Conservation (phyloP, 129 eudicot genomes). For the Artemisia annua region DNA sequence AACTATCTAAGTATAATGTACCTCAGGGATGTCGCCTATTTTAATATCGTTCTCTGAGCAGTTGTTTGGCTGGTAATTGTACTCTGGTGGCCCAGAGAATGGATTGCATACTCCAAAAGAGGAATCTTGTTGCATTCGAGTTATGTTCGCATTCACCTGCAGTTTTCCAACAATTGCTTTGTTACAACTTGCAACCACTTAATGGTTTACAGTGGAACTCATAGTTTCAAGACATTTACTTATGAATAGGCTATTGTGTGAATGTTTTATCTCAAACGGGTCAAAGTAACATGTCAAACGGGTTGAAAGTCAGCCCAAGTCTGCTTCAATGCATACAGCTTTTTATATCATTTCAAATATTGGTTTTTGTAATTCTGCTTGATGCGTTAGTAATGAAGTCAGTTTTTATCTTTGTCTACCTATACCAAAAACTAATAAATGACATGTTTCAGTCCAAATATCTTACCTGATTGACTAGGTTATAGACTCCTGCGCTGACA, state of each 20-base stretch:
- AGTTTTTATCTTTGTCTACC: background rate
- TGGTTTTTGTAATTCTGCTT: too few relatives aligned
- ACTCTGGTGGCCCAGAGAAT: slow-evolving; percentile 75
- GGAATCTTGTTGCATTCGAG: slow-evolving; percentile 43
- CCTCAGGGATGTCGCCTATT: slow-evolving; percentile 86
- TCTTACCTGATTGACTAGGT: slow-evolving; percentile 59
- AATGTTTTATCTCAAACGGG: background rate
- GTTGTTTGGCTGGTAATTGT: slow-evolving; percentile 60
- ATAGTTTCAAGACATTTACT: too few relatives aligned
- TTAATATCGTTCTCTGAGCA: slow-evolving; percentile 58
- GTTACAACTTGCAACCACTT: slow-evolving; percentile 1
- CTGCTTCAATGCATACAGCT: too few relatives aligned
- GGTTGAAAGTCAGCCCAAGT: too few relatives aligned
- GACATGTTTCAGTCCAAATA: background rate
- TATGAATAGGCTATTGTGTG: too few relatives aligned
- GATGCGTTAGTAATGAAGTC: too few relatives aligned
- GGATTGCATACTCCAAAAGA: slow-evolving; percentile 81
- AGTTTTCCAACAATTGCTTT: background rate
- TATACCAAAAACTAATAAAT: background rate
- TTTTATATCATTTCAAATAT: too few relatives aligned
- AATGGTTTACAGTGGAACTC: too few relatives aligned
- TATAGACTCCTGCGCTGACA: slow-evolving; percentile 59
- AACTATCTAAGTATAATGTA: slow-evolving; percentile 10
- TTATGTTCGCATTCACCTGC: slow-evolving; percentile 78
- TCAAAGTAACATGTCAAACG: background rate